A percentile compares a stretch with the other conserved stretches of the same genome.
Evolutionary conservation across 2,329 filamentous ascomycete genomes (phyloP).

Genomic region (Xylaria hypoxylon): DNA sequence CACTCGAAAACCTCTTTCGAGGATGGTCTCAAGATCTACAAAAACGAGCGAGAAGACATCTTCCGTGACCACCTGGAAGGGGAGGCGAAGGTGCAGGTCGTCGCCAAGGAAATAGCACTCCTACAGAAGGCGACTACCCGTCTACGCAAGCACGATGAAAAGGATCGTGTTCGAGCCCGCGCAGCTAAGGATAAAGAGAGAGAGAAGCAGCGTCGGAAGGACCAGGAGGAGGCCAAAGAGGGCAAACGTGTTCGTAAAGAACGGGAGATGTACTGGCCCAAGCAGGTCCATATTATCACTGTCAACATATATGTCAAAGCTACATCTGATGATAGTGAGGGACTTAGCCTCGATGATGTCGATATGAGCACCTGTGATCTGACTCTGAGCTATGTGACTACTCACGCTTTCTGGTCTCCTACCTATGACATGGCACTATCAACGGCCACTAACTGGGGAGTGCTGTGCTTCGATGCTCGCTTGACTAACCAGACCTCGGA

Average conservation of each 20-base stretch:
- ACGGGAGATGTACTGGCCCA: constrained; percentile 62
- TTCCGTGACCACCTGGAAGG: constrained; percentile 51
- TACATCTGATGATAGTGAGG: constrained; percentile 51
- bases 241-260: constrained; percentile 59
- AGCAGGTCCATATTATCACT: constrained; percentile 60
- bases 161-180: constrained; percentile 44
- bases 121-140: constrained; percentile 51
- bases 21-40: constrained; percentile 56
- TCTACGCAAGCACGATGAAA: constrained; percentile 46
- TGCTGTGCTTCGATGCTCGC: constrained; percentile 71
- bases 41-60: constrained; percentile 56
- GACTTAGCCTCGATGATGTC: constrained; percentile 34
- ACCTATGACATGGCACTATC: constrained; percentile 72
- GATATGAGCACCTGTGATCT: constrained; percentile 56
- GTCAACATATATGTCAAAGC: constrained; percentile 63
- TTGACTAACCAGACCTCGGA: constrained; percentile 73
- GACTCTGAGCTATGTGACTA: constrained; percentile 69
- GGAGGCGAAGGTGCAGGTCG: constrained; percentile 47
- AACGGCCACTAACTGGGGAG: constrained; percentile 63
- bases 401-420: constrained; percentile 68
- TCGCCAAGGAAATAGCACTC: constrained; percentile 51
- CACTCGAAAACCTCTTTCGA: constrained; percentile 51
- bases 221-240: constrained; percentile 56
- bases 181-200: constrained; percentile 44
- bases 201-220: constrained; percentile 52